Evolutionary conservation across 495 filamentous ascomycete genomes (phyloP), one percentile per base, ranked within the genome.

Genomic region (Letharia lupina): DNA sequence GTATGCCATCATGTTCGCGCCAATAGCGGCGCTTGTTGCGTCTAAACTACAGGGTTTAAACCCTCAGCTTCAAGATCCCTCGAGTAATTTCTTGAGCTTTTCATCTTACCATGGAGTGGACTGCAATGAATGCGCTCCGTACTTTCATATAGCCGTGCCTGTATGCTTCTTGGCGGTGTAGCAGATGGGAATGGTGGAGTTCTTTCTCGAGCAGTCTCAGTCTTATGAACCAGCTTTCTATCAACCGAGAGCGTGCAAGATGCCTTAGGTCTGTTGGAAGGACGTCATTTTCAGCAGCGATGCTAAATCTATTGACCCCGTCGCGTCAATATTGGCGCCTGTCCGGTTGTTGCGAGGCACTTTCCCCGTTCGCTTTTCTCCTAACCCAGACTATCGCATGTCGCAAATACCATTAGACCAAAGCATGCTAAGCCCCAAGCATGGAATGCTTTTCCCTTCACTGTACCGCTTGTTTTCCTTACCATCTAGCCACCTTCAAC

Each of bases 1-100:
- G 37, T 45, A 47, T 64, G 37, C 52, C 63, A 59, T 65, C 52
- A 59, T 65, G 52, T 50, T 54, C 23, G 63, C 63, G 63, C 28
- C 45, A 59, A 45, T 42, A 2, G 37, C 37, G 37, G 63, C 63
- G 63, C 52, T 58, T 65, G 63, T 59, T 31, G 50, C 48, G 48
- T 15, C 48, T 52, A 47, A 28, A 28, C 23, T 28, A 28, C 23
- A 28, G 23, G 23, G 44, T 5, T 20, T 20, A 8, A 20, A 5
- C 44, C 44, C 15, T 47, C 8, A 61, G 11, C 59, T 63, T 50
- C 11, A 16, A 40, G 28, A 23, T 18, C 5, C 23, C 23, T 28
- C 23, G 23, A 28, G 23, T 28, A 28, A 28, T 28, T 28, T 28
- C 40, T 42, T 10, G 10, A 42, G 40, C 40, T 11, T 2, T 10